Conservation (phyloP, 2,329 filamentous ascomycete genomes). For the Ophiostoma ips region DNA sequence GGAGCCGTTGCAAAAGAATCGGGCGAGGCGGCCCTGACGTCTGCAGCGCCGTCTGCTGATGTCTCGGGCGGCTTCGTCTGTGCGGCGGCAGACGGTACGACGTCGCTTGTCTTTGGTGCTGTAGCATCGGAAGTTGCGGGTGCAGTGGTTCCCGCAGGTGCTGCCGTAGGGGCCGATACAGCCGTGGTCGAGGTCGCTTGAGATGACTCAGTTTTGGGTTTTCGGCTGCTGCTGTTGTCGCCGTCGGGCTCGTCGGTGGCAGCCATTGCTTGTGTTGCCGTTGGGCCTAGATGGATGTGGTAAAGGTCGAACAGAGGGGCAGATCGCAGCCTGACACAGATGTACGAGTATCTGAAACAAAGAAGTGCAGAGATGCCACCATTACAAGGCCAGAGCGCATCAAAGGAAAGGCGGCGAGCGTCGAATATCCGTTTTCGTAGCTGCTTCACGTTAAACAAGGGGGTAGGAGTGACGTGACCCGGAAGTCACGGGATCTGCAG, state of each 20-base stretch:
- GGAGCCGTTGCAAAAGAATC: background rate
- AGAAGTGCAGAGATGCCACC: background rate
- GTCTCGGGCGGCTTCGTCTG: background rate
- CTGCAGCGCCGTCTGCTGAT: background rate
- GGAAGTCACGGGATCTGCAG: background rate
- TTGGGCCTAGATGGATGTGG: background rate
- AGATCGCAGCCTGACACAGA: too few relatives aligned
- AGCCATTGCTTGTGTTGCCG: slow-evolving; percentile 5
- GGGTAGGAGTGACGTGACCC: background rate
- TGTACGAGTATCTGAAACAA: background rate
- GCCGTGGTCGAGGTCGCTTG: background rate
- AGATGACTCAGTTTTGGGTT: background rate
- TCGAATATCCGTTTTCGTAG: too few relatives aligned
- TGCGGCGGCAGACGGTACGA: background rate
- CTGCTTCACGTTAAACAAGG: slow-evolving; percentile 2
- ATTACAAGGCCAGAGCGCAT: background rate
- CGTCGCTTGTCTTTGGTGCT: background rate
- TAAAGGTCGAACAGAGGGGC: background rate
- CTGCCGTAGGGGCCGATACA: background rate
- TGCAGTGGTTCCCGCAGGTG: background rate
- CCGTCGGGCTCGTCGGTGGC: slow-evolving; percentile 5
- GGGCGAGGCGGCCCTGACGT: background rate
- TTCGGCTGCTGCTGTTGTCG: background rate
- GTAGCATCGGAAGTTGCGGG: background rate
- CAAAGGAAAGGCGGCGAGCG: background rate